Conservation (phyloP, 495 filamentous ascomycete species). For the Aspergillus affinis region DNA sequence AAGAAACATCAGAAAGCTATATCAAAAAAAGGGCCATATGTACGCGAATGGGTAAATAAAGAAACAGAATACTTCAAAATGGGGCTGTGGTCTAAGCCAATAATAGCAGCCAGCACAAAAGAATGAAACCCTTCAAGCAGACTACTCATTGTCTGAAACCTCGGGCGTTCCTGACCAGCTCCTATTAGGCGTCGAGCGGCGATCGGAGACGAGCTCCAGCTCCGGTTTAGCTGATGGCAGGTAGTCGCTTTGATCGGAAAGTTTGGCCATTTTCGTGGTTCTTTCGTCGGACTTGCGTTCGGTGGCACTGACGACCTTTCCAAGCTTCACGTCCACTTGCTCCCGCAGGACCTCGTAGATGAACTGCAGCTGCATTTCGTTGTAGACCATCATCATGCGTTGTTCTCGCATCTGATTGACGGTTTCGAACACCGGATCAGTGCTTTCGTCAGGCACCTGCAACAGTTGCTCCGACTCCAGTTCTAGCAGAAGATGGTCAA, state of each 20-base stretch:
- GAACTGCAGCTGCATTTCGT: slow-evolving; percentile 80
- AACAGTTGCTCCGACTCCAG: slow-evolving; percentile 71
- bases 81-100: neutral
- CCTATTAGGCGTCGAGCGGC: slow-evolving; percentile 25
- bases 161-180: slow-evolving; percentile 34
- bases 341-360: slow-evolving; percentile 85
- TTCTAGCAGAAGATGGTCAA: slow-evolving; percentile 85
- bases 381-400: slow-evolving; percentile 95
- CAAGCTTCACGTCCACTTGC: slow-evolving; percentile 58
- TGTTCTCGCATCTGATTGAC: slow-evolving; percentile 86
- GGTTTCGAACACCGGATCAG: slow-evolving; percentile 66
- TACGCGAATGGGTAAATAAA: slow-evolving; percentile 4
- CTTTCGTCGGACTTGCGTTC: slow-evolving; percentile 32
- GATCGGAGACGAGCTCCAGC: slow-evolving; percentile 34
- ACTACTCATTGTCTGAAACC: slow-evolving; percentile 39
- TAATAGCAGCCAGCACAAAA: neutral
- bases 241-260: slow-evolving; percentile 35
- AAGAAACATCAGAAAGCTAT: neutral
- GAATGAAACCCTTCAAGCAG: neutral
- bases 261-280: slow-evolving; percentile 43
- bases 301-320: slow-evolving; percentile 26
- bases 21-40: slow-evolving; percentile 6
- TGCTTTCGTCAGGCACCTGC: slow-evolving; percentile 36
- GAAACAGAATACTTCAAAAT: neutral
- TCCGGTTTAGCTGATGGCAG: slow-evolving; percentile 39